These are phyloP conservation scores for Ceratobasidium sp. DNA, from an alignment of 1,284 basidiomycete species.

Conservation along the genomic window DNA sequence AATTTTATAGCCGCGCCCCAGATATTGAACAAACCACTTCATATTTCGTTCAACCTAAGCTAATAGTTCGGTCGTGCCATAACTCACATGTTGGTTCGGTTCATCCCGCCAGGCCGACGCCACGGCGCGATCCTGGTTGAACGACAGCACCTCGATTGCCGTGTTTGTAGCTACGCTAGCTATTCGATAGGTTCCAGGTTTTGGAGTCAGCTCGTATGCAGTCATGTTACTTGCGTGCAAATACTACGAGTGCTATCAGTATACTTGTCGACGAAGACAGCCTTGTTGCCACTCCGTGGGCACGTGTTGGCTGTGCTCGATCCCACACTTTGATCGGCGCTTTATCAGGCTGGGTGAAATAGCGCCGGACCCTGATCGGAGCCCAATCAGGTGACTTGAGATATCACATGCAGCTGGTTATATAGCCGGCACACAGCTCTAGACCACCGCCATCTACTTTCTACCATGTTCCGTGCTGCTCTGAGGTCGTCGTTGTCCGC, in stretches of 20 bases:
- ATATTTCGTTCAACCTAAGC: not conserved
- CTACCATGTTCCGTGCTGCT: constrained; percentile 31
- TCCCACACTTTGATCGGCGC: too few species aligned
- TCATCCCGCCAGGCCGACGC: not conserved
- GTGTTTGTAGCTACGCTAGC: not conserved
- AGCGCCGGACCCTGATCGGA: not conserved
- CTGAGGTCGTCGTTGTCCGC: constrained; percentile 14
- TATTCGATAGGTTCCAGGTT: constrained; percentile 6
- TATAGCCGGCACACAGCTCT: constrained; percentile 10
- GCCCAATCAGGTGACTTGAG: constrained; percentile 12
- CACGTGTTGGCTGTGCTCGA: too few species aligned
- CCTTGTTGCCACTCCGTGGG: not conserved
- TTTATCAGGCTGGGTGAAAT: too few species aligned
- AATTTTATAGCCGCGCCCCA: constrained; percentile 19
- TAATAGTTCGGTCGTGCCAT: not conserved
- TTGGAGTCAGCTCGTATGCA: not conserved
- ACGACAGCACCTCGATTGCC: not conserved
- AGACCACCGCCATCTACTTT: constrained; percentile 19
- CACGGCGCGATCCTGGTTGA: constrained; percentile 1
- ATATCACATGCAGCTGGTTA: constrained; percentile 29
- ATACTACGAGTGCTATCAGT: not conserved
- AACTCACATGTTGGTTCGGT: constrained; percentile 7
- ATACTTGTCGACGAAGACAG: not conserved
- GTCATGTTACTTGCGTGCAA: not conserved
- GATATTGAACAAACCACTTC: constrained; percentile 5